phyloP scores from a whole-genome alignment of 2,329 filamentous ascomycete genomes.

The Sclerotinia sclerotiorum region DNA sequence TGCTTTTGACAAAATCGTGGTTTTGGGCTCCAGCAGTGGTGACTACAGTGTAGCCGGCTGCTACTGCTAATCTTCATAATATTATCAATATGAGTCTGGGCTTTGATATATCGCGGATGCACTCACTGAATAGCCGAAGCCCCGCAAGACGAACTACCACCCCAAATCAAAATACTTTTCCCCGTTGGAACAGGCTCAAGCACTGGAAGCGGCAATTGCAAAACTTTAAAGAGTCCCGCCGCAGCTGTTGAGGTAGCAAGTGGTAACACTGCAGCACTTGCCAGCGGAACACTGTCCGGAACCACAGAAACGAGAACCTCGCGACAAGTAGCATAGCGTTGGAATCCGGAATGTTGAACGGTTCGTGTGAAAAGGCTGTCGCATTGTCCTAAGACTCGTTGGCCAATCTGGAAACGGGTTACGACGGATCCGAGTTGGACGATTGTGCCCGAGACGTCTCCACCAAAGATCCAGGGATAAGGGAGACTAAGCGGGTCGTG shows the following conservation, averaged over 20 bases:
- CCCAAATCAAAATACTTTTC: slow-evolving; percentile 34
- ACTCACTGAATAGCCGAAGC: slow-evolving; percentile 29
- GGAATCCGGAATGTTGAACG: slow-evolving; percentile 38
- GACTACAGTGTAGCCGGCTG: slow-evolving; percentile 45
- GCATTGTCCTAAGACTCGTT: slow-evolving; percentile 37
- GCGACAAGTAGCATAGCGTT: slow-evolving; percentile 37
- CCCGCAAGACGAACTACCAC: slow-evolving; percentile 32
- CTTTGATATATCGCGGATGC: background rate
- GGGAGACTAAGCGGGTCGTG: slow-evolving; percentile 18
- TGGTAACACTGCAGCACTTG: slow-evolving; percentile 42
- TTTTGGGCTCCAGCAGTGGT: slow-evolving; percentile 48
- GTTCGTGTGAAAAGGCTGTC: slow-evolving; percentile 30
- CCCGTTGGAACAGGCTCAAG: slow-evolving; percentile 24
- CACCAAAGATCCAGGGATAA: slow-evolving; percentile 35
- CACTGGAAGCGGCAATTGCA: slow-evolving; percentile 27
- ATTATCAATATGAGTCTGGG: background rate
- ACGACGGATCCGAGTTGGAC: slow-evolving; percentile 46
- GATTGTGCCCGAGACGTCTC: slow-evolving; percentile 37
- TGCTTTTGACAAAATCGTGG: slow-evolving; percentile 44
- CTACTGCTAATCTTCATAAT: slow-evolving; percentile 24
- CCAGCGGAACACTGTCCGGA: slow-evolving; percentile 37
- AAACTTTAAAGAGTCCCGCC: slow-evolving; percentile 36
- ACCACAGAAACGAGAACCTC: slow-evolving; percentile 36
- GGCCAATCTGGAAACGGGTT: slow-evolving; percentile 44
- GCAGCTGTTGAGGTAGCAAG: slow-evolving; percentile 41